Conservation (phyloP, 352 stramenopile genomes). For the Saprolegnia diclina region DNA sequence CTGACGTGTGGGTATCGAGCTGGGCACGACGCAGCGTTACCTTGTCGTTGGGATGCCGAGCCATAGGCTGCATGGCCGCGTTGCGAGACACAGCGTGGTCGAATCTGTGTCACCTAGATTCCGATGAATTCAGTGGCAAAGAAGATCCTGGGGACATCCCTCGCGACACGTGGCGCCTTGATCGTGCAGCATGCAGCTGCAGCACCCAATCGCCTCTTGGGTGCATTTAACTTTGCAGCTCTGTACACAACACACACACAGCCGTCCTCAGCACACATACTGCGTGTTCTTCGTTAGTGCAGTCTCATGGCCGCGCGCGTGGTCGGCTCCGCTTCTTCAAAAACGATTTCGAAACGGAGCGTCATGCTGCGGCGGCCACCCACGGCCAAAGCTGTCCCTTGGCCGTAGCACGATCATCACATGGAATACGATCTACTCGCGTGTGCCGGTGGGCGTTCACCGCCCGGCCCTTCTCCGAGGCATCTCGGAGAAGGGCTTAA, state of each 20-base stretch:
- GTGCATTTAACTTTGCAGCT: not conserved
- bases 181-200: no score
- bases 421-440: not conserved
- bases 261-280: not conserved
- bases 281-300: not conserved
- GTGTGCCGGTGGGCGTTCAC: not conserved
- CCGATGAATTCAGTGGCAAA: no score
- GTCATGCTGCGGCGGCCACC: not conserved
- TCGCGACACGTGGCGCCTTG: no score
- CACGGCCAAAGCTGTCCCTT: not conserved
- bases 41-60: no score
- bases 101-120: no score
- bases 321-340: not conserved
- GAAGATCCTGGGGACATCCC: no score
- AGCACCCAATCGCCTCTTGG: not conserved
- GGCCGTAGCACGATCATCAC: not conserved
- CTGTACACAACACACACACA: no score
- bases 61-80: no score
- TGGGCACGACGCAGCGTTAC: no score
- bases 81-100: no score
- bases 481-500: constrained; percentile 58
- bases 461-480: not conserved
- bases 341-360: not conserved
- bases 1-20: no score
- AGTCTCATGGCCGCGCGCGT: not conserved